Evolutionary conservation across 768 basidiomycete genomes (phyloP).

Genomic region (Boletus huronensis): DNA sequence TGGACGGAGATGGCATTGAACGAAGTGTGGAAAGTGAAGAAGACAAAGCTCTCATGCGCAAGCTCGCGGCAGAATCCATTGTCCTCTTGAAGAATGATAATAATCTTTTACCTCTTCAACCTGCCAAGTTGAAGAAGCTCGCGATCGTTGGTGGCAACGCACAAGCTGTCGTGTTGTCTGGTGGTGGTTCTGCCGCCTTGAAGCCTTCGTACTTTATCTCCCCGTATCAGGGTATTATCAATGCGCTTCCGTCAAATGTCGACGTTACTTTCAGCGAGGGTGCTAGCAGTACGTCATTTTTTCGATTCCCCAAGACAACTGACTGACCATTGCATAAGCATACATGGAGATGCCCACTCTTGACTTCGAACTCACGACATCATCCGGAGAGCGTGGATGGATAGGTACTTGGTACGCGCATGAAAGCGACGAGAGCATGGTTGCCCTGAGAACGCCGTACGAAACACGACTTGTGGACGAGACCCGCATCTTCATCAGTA

Average conservation of each 20-base stretch:
- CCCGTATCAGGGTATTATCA: slow-evolving; percentile 73
- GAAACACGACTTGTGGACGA: slow-evolving; percentile 51
- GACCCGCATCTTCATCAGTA: slow-evolving; percentile 62
- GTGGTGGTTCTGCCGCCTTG: slow-evolving; percentile 69
- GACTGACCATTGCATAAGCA: slow-evolving; percentile 36
- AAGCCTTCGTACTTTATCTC: slow-evolving; percentile 74
- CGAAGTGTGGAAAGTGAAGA: slow-evolving; percentile 57
- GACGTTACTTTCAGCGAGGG: slow-evolving; percentile 68
- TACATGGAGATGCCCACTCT: slow-evolving; percentile 64
- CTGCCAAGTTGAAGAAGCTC: slow-evolving; percentile 57
- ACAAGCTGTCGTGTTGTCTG: slow-evolving; percentile 62
- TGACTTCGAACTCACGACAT: slow-evolving; percentile 61
- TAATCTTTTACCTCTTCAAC: slow-evolving; percentile 32
- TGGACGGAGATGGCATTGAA: slow-evolving; percentile 71
- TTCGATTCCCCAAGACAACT: background rate
- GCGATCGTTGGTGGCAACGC: slow-evolving; percentile 72
- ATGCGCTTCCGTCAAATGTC: slow-evolving; percentile 47
- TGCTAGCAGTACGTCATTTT: slow-evolving; percentile 48
- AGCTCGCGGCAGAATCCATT: slow-evolving; percentile 65
- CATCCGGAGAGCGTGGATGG: slow-evolving; percentile 65
- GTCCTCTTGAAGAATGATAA: slow-evolving; percentile 73
- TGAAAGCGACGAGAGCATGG: slow-evolving; percentile 54
- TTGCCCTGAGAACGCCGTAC: slow-evolving; percentile 39
- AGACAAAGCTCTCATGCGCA: slow-evolving; percentile 60
- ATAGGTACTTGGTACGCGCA: slow-evolving; percentile 59